phyloP scores from a whole-genome alignment of 768 basidiomycete genomes.

The Tricholoma terreum region DNA sequence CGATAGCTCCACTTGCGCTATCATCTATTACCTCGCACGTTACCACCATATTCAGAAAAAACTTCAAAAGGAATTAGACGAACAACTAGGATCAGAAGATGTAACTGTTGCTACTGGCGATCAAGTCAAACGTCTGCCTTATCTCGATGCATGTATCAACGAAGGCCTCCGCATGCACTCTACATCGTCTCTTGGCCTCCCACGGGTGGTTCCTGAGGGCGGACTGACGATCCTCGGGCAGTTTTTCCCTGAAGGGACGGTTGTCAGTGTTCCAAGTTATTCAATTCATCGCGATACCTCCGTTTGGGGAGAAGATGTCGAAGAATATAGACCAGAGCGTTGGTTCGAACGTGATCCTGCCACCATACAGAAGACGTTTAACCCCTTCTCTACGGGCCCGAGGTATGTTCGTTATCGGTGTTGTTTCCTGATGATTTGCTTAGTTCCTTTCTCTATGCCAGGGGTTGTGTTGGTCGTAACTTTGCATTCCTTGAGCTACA shows the following conservation, averaged over 20 bases:
- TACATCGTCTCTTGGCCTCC: slow-evolving; percentile 80
- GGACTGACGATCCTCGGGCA: slow-evolving; percentile 60
- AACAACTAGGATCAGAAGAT: slow-evolving; percentile 53
- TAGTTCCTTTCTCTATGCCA: slow-evolving; percentile 23
- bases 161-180: slow-evolving; percentile 85
- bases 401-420: slow-evolving; percentile 41
- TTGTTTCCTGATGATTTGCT: background rate
- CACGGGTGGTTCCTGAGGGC: slow-evolving; percentile 72
- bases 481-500: slow-evolving; percentile 76
- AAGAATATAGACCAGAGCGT: slow-evolving; percentile 75
- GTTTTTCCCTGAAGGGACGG: slow-evolving; percentile 69
- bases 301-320: slow-evolving; percentile 79
- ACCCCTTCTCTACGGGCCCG: slow-evolving; percentile 84
- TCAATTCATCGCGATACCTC: slow-evolving; percentile 71
- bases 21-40: slow-evolving; percentile 77
- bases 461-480: slow-evolving; percentile 84
- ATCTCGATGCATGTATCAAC: slow-evolving; percentile 84
- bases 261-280: slow-evolving; percentile 79
- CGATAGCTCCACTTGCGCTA: slow-evolving; percentile 81
- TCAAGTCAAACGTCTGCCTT: slow-evolving; percentile 70
- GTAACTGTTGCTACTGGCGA: slow-evolving; percentile 61
- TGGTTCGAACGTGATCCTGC: slow-evolving; percentile 75
- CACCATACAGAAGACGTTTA: slow-evolving; percentile 69
- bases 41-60: slow-evolving; percentile 64
- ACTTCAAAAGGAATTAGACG: slow-evolving; percentile 74